Percentiles rank a stretch among this genome's conserved stretches.
phyloP scores from a whole-genome alignment of 73 alveolate species.

The Paramecium pentaurelia region DNA sequence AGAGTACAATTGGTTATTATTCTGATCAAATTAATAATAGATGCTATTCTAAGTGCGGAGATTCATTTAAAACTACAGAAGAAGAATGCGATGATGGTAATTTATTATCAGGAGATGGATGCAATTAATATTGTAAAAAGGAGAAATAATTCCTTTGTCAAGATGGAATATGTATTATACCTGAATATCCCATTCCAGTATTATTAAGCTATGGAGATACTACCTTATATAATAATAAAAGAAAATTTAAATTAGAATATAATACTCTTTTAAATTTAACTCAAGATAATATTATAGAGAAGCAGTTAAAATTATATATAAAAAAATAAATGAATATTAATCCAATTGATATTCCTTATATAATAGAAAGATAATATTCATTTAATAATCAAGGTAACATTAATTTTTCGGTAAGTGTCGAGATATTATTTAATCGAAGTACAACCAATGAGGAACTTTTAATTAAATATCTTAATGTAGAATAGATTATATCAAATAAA shows the following conservation, averaged over 20 bases:
- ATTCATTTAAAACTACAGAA: not conserved
- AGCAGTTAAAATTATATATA: not conserved
- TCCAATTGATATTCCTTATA: not conserved
- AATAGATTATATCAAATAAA: not conserved
- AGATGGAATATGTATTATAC: not conserved
- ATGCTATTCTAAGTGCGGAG: not conserved
- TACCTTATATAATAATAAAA: not conserved
- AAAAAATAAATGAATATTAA: not conserved
- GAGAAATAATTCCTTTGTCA: not conserved
- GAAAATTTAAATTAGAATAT: not conserved
- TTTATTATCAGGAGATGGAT: constrained; percentile 9
- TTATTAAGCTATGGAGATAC: not conserved
- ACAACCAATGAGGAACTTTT: not conserved
- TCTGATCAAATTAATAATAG: not conserved
- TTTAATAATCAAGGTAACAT: not conserved
- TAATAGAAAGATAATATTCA: not conserved
- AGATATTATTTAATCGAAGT: not conserved
- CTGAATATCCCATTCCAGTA: not conserved
- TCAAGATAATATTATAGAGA: not conserved
- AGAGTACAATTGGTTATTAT: not conserved
- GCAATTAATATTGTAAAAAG: not conserved
- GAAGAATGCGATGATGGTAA: constrained; percentile 54
- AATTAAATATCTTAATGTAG: not conserved
- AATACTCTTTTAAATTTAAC: not conserved
- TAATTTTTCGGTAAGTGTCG: not conserved